Evolutionary conservation across 2,329 filamentous ascomycete genomes (phyloP).

Genomic region (Ceratocystis smalleyi): DNA sequence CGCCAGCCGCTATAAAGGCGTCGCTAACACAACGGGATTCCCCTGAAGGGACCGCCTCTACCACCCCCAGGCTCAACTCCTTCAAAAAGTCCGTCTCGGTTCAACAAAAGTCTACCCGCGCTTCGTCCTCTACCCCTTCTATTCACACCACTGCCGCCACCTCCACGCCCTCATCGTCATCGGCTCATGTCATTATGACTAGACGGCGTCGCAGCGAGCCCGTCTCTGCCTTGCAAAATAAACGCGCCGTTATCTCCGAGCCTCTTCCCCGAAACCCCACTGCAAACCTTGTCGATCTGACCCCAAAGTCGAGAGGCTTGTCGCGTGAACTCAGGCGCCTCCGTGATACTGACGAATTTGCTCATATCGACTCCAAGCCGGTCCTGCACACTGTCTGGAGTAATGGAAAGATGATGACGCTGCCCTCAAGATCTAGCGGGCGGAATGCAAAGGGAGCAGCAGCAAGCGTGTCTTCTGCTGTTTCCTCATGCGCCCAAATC

Average conservation of each 20-base stretch:
- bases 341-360: conserved; percentile 47
- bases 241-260: conserved; percentile 6
- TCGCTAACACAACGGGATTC: conserved; percentile 23
- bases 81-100: neutral
- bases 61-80: neutral
- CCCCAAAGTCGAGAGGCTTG: conserved; percentile 34
- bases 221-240: conserved; percentile 1
- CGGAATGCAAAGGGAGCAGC: conserved; percentile 26
- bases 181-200: neutral
- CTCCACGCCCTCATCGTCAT: neutral
- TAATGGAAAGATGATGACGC: conserved; percentile 45
- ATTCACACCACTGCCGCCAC: neutral
- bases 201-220: conserved; percentile 10
- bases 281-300: conserved; percentile 43
- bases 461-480: conserved; percentile 17
- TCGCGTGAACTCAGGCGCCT: conserved; percentile 44
- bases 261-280: conserved; percentile 35
- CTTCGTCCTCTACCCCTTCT: conserved; percentile 29
- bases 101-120: conserved; percentile 18
- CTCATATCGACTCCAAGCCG: conserved; percentile 41
- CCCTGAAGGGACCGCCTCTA: neutral
- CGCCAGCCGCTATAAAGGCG: neutral
- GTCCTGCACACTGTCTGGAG: conserved; percentile 46
- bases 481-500: neutral
- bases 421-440: conserved; percentile 27